phyloP scores from a whole-genome alignment of 2,329 filamentous ascomycete species.

The Akanthomyces uredinophilus region DNA sequence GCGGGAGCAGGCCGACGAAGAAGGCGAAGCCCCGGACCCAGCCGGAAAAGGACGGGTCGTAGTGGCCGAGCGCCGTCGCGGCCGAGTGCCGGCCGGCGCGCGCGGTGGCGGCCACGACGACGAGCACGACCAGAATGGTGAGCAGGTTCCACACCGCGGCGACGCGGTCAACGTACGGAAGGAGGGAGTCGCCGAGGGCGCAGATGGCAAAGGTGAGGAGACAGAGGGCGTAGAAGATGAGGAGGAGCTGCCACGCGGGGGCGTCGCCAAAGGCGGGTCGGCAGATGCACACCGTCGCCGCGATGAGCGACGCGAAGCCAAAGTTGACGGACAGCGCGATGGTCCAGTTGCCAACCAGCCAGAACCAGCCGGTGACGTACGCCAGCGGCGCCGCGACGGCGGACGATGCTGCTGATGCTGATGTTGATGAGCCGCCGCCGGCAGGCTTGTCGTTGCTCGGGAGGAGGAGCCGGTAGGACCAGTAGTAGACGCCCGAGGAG shows the following conservation, averaged over 20 bases:
- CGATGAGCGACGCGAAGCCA: conserved; percentile 50
- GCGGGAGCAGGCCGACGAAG: conserved; percentile 57
- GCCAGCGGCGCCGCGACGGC: conserved; percentile 25
- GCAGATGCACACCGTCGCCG: conserved; percentile 13
- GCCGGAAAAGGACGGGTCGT: conserved; percentile 50
- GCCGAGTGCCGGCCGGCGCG: conserved; percentile 47
- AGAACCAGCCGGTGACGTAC: conserved; percentile 68
- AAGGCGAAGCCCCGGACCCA: conserved; percentile 54
- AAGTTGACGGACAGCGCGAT: conserved; percentile 62
- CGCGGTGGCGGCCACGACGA: conserved; percentile 50
- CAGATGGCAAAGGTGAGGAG: conserved; percentile 50
- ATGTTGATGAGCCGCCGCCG: too few species aligned
- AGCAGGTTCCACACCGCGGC: conserved; percentile 51
- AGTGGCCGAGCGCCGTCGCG: conserved; percentile 48
- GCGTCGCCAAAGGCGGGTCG: conserved; percentile 6
- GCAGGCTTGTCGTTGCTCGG: not conserved
- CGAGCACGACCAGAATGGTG: conserved; percentile 52
- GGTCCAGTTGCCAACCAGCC: conserved; percentile 70
- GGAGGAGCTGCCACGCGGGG: conserved; percentile 49
- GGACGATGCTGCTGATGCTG: not conserved
- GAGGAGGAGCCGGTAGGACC: conserved; percentile 12
- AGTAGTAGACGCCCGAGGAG: conserved; percentile 17
- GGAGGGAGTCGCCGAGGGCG: conserved; percentile 50
- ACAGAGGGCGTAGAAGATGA: conserved; percentile 59
- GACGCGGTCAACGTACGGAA: conserved; percentile 55